These are phyloP conservation scores for Aspergillus quadricinctus DNA, from an alignment of 2,329 filamentous ascomycete genomes.

Conservation along the genomic window DNA sequence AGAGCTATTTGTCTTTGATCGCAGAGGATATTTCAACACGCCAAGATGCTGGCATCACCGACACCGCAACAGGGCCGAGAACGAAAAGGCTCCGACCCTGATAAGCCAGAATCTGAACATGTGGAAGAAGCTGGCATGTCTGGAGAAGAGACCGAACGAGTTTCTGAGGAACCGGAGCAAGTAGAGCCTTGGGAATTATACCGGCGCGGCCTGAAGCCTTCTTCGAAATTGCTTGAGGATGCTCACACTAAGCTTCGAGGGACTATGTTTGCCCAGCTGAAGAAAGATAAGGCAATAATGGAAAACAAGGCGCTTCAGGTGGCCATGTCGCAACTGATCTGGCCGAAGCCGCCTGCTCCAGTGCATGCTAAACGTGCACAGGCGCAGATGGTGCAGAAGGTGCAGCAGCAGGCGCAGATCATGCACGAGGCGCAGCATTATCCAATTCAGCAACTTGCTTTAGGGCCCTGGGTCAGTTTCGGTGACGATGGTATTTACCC, in stretches of 20 bases:
- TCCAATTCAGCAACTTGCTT: background rate
- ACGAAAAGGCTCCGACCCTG: background rate
- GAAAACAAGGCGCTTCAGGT: background rate
- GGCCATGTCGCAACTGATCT: background rate
- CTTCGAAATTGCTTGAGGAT: background rate
- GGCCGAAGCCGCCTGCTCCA: background rate
- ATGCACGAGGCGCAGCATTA: background rate
- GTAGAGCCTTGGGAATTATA: background rate
- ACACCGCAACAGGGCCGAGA: background rate
- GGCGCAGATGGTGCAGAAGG: no score
- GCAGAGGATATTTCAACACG: background rate
- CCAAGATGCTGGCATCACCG: background rate
- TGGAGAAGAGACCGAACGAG: background rate
- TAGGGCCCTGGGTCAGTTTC: slow-evolving; percentile 2
- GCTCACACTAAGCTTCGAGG: background rate
- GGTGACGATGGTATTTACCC: slow-evolving; percentile 4
- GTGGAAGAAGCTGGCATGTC: background rate
- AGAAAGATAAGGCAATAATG: background rate
- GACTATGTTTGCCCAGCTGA: background rate
- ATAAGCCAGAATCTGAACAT: slow-evolving; percentile 4
- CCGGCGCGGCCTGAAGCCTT: background rate
- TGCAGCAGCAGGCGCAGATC: no score
- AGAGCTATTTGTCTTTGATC: background rate
- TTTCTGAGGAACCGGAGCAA: background rate
- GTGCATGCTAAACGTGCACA: no score